These are phyloP conservation scores for Candida hungchunana DNA, from an alignment of 805 yeast genomes.

Conservation along the genomic window DNA sequence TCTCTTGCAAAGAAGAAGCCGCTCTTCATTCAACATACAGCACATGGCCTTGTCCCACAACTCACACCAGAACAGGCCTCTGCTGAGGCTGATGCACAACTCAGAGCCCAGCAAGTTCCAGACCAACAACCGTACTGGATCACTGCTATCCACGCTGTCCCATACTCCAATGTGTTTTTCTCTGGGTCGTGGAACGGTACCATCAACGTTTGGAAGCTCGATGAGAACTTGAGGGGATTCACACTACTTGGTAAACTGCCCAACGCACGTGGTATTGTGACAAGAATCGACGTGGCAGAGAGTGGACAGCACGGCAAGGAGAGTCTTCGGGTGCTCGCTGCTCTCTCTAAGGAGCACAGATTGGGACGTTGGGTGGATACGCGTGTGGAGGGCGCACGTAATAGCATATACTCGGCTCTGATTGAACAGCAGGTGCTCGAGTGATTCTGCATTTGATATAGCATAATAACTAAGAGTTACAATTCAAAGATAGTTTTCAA, in stretches of 20 bases:
- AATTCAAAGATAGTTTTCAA: neutral
- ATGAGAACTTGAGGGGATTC: slow-evolving; percentile 60
- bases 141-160: slow-evolving; percentile 75
- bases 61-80: slow-evolving; percentile 50
- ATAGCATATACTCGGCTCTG: slow-evolving; percentile 59
- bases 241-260: slow-evolving; percentile 49
- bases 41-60: slow-evolving; percentile 68
- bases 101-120: slow-evolving; percentile 53
- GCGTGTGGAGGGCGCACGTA: slow-evolving; percentile 57
- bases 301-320: slow-evolving; percentile 49
- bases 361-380: slow-evolving; percentile 81
- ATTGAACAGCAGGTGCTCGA: slow-evolving; percentile 34
- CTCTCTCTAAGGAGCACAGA: slow-evolving; percentile 80
- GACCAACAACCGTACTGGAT: slow-evolving; percentile 79
- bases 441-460: neutral
- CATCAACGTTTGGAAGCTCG: slow-evolving; percentile 73
- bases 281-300: slow-evolving; percentile 53
- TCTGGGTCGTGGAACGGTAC: slow-evolving; percentile 88
- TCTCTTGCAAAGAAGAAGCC: slow-evolving; percentile 88
- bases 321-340: slow-evolving; percentile 54
- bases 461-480: neutral
- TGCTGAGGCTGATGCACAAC: slow-evolving; percentile 38
- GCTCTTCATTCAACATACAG: slow-evolving; percentile 56
- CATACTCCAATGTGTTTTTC: slow-evolving; percentile 78
- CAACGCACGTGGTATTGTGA: slow-evolving; percentile 66